Evolutionary conservation across 2,329 filamentous ascomycete genomes (phyloP), one percentile per base, ranked within the genome.

Genomic region (Ambrosiella xylebori): DNA sequence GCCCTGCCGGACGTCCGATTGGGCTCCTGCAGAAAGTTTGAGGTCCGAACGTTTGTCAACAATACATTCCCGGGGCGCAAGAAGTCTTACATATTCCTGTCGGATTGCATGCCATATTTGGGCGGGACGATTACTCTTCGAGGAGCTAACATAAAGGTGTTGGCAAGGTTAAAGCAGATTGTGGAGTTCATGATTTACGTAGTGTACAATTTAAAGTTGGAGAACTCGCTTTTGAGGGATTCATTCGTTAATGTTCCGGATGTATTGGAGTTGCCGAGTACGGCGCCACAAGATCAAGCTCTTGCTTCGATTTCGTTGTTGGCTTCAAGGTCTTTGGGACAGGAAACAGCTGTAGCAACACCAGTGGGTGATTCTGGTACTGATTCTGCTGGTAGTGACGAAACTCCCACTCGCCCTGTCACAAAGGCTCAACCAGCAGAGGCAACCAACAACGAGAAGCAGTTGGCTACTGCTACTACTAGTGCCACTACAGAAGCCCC

Each of bases 121-220:
- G 94, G 93, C 0, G 97, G 93, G 67, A 98, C 93, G 0, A 95
- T 98, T 64, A 88, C 89, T 11, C 74, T 98, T 19, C 83, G 93
- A 51, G 93, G 93, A 1, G 87, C 85, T 2, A 82, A 85, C 60
- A 83, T 82, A 37, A 73, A 79, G 53, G 75, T 82, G 0, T 76
- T 98, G 15, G 75, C 81, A 1, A 86, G 83, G 64, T 82, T 98
- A 69, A 98, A 98, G 71, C 80, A 82, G 56, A 93, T 98, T 63
- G 93, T 91, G 9, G 93, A 98, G 67, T 97, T 98, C 67, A 96
- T 98, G 91, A 86, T 94, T 41, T 98, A 97, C 64, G 94, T 98
- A 17, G 90, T 97, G 11, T 98, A 98, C 71, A 98, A 96, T 65
- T 76, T 98, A 57, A 95, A 95, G 67, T 77, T 98, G 12, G 93